phyloP scores from a whole-genome alignment of 2,329 filamentous ascomycete species.

The Verticillium isaacii region DNA sequence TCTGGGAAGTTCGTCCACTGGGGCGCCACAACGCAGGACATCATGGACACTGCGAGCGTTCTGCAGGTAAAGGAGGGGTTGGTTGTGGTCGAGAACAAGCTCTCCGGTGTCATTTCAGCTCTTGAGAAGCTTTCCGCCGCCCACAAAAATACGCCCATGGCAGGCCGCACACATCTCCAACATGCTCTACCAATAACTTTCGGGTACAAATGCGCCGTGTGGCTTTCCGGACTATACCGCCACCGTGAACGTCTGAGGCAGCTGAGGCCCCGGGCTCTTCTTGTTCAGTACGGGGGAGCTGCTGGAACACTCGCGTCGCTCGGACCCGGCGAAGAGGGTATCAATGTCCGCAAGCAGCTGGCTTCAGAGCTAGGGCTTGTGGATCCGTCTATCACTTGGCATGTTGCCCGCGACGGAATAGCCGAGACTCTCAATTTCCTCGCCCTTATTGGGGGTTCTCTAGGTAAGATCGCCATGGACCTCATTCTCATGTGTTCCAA shows the following conservation, averaged over 20 bases:
- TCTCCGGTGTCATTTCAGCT: conserved; percentile 32
- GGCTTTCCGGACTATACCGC: conserved; percentile 42
- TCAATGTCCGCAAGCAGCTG: conserved; percentile 42
- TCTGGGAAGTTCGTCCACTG: conserved; percentile 44
- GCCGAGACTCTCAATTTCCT: conserved; percentile 50
- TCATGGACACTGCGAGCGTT: conserved; percentile 50
- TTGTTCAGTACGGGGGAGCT: conserved; percentile 53
- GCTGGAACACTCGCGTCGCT: conserved; percentile 50
- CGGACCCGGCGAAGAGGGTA: conserved; percentile 39
- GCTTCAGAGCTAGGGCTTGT: conserved; percentile 40
- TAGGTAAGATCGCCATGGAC: conserved; percentile 52
- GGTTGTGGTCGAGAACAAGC: conserved; percentile 37
- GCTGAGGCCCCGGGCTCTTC: conserved; percentile 36
- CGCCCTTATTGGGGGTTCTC: conserved; percentile 44
- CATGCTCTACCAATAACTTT: conserved; percentile 53
- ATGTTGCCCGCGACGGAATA: conserved; percentile 48
- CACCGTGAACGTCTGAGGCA: conserved; percentile 42
- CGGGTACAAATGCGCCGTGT: conserved; percentile 53
- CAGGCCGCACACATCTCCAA: conserved; percentile 52
- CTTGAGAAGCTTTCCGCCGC: conserved; percentile 31
- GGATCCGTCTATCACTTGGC: conserved; percentile 52
- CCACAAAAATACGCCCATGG: conserved; percentile 50
- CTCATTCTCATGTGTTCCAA: conserved; percentile 55
- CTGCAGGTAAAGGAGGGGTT: conserved; percentile 49
- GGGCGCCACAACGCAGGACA: conserved; percentile 56